A percentile compares a stretch with the other conserved stretches of the same genome.
Evolutionary conservation across 352 stramenopile species (phyloP).

Genomic region (Phytopythium delawarense): DNA sequence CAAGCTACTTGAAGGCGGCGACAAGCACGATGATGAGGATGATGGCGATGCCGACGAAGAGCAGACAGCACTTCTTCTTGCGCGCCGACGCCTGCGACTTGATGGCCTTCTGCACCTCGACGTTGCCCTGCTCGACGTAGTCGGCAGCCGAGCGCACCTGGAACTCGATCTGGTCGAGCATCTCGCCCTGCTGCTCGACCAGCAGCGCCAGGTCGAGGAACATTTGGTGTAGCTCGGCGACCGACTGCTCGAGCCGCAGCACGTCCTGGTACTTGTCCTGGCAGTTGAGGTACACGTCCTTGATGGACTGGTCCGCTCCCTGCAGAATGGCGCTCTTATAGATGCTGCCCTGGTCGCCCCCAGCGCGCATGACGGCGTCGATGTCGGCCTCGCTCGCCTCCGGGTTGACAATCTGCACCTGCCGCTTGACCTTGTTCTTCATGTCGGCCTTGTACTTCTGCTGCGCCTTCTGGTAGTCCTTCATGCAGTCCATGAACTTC

Average conservation of each 20-base stretch:
- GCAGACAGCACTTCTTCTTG: conserved; percentile 95
- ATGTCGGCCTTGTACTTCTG: conserved; percentile 98
- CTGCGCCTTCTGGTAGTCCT: conserved; percentile 96
- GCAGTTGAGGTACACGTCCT: conserved; percentile 93
- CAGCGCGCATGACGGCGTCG: conserved; percentile 92
- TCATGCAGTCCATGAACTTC: conserved; percentile 99
- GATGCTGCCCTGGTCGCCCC: conserved; percentile 69
- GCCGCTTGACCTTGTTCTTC: conserved; percentile 97
- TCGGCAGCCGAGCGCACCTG: conserved; percentile 92
- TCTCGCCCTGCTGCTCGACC: conserved; percentile 96
- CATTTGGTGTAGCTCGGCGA: conserved; percentile 99
- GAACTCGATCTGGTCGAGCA: conserved; percentile 98
- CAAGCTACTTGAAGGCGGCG: conserved; percentile 50
- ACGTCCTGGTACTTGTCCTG: conserved; percentile 98
- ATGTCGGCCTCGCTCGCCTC: conserved; percentile 97
- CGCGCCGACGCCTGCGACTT: conserved; percentile 94
- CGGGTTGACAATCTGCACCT: conserved; percentile 98
- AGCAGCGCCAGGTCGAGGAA: conserved; percentile 98
- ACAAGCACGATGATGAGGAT: conserved; percentile 79
- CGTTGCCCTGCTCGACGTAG: conserved; percentile 97
- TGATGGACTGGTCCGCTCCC: conserved; percentile 68
- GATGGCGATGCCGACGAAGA: conserved; percentile 73
- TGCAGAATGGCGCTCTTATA: conserved; percentile 85
- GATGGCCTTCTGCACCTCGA: conserved; percentile 93
- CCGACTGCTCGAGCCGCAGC: conserved; percentile 93